Percentiles rank a stretch among this genome's conserved stretches.
Evolutionary conservation across 192 early-diverging fungal genomes (phyloP).

Genomic region (Rhizophagus clarus): DNA sequence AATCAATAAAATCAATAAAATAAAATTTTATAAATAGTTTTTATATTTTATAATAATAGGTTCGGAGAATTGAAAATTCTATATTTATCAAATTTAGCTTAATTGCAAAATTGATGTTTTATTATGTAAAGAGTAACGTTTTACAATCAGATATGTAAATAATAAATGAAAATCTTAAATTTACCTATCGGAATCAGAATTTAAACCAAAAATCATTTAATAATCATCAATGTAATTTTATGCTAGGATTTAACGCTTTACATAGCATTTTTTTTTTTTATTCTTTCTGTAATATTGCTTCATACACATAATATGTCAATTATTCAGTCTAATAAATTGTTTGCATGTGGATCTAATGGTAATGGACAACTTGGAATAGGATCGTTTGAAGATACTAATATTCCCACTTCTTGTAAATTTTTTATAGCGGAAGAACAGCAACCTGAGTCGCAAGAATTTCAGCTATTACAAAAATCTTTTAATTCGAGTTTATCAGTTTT

Average conservation of each 20-base stretch:
- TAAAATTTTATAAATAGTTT: too few relatives aligned
- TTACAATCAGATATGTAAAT: background rate
- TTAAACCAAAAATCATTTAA: too few relatives aligned
- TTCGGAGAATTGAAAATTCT: background rate
- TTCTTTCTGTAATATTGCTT: too few relatives aligned
- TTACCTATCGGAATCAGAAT: too few relatives aligned
- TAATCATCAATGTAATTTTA: too few relatives aligned
- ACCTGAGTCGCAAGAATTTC: background rate
- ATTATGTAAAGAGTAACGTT: background rate
- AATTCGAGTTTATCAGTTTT: background rate
- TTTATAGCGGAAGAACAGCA: background rate
- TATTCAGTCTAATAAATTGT: constrained; percentile 30
- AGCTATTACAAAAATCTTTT: too few relatives aligned
- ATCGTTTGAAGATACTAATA: constrained; percentile 46
- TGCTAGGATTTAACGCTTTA: too few relatives aligned
- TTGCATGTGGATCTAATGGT: constrained; percentile 65
- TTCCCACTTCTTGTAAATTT: constrained; percentile 15
- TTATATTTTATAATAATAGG: background rate
- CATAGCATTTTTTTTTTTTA: too few relatives aligned
- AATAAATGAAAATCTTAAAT: background rate
- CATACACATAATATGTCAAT: background rate
- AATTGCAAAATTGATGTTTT: background rate
- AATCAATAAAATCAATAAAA: background rate
- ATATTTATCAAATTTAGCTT: background rate
- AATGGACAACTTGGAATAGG: constrained; percentile 67